Conservation (phyloP, 768 basidiomycete species). For the Lactifluus pinguis region DNA sequence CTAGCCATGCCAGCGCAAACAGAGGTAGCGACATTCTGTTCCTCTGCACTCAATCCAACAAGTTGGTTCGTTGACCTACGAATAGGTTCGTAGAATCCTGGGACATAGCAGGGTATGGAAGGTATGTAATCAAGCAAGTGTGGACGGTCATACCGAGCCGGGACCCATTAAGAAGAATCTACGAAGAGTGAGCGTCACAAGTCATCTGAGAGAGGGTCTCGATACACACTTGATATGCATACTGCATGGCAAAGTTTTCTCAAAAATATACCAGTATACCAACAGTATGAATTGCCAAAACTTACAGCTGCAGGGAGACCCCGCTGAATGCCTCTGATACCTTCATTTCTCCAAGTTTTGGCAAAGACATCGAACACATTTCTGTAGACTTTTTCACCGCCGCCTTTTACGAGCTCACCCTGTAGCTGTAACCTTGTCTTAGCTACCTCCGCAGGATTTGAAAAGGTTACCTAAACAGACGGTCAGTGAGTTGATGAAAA, state of each 20-base stretch:
- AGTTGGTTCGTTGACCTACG: slow-evolving; percentile 59
- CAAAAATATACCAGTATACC: background rate
- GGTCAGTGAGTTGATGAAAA: background rate
- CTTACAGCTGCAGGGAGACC: slow-evolving; percentile 84
- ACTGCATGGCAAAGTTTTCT: slow-evolving; percentile 37
- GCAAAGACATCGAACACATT: slow-evolving; percentile 78
- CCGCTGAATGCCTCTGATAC: slow-evolving; percentile 84
- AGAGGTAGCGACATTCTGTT: slow-evolving; percentile 68
- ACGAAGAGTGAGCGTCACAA: background rate
- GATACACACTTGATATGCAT: slow-evolving; percentile 77
- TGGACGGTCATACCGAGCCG: slow-evolving; percentile 51
- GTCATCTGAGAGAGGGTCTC: background rate
- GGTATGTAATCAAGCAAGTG: background rate
- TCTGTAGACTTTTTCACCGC: slow-evolving; percentile 71
- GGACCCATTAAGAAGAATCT: slow-evolving; percentile 91
- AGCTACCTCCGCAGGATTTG: slow-evolving; percentile 75
- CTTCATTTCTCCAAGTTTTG: slow-evolving; percentile 88
- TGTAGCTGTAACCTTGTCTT: slow-evolving; percentile 96
- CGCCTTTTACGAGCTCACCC: slow-evolving; percentile 80
- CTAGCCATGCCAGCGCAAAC: slow-evolving; percentile 81
- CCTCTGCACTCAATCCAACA: slow-evolving; percentile 52
- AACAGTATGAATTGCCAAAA: slow-evolving; percentile 13
- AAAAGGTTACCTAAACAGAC: slow-evolving; percentile 61
- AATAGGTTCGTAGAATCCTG: slow-evolving; percentile 95
- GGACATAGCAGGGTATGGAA: background rate